Base-by-base conservation (phyloP, 2,329 filamentous ascomycete genomes). In the Ophiosphaerella herpotricha region DNA sequence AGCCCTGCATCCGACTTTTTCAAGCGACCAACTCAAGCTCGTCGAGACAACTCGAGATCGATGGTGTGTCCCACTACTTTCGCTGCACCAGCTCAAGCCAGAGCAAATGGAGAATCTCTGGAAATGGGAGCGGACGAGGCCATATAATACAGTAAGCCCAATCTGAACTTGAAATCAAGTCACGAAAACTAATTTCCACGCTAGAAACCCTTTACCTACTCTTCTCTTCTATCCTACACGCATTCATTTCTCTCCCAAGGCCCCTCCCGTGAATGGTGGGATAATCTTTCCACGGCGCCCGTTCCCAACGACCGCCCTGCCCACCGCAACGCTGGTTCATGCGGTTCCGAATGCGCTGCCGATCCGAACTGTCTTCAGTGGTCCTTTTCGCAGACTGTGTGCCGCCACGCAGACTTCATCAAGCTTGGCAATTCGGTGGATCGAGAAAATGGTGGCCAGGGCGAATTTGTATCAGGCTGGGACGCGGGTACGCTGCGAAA, bases 31-130 rank as follows among this genome's bases (percentile, higher is more conserved):
- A 33, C 61, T 81, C 21, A 78, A 82, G 41, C 73, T 75, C 3
- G 74, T 78, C 43, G 63, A 69, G 14, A 76, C 72, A 34, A 70
- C 68, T 24, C 52, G 63, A 7, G 70, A 68, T 29, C 62, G 75
- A 24, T 79, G 77, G 76, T 79, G 77, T 49, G 58, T 70, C 11
- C 74, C 76, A 7, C 68, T 75, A 24, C 58, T 79, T 7, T 74
- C 72, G 6, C 63, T 74, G 44, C 74, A 76, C 48, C 64, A 70
- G 40, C 55, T 74, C 18, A 66, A 63, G 23, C 71, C 77, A 0
- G 70, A 75, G 23, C 79, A 82, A 46, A 80, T 83, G 77, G 64
- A 71, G 8, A 69, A 72, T 0, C 63, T 83, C 35, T 81, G 79
- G 74, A 72, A 75, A 48, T 84, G 77, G 72, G 73, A 75, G 55